Percentiles rank a stretch among this genome's conserved stretches.
Conservation (phyloP, 1,284 basidiomycete genomes). For the Papiliotrema flavescens region DNA sequence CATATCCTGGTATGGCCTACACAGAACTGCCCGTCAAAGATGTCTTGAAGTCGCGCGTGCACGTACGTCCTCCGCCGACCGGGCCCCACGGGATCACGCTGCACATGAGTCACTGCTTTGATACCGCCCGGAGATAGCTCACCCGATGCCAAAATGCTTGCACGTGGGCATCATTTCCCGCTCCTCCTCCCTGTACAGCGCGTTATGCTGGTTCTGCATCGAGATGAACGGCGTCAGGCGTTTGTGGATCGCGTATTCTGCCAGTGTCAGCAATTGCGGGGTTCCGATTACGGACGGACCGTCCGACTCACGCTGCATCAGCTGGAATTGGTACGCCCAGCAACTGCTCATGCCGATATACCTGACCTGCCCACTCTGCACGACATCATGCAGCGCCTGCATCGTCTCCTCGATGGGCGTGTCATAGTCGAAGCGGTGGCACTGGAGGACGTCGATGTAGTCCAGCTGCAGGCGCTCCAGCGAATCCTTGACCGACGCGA, state of each 20-base stretch:
- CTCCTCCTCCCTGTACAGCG: conserved; percentile 61
- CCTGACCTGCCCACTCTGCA: conserved; percentile 59
- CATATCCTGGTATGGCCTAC: conserved; percentile 22
- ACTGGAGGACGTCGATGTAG: conserved; percentile 60
- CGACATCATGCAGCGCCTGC: conserved; percentile 65
- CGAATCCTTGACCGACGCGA: conserved; percentile 66
- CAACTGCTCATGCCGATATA: conserved; percentile 61
- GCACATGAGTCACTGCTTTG: conserved; percentile 19
- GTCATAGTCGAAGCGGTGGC: conserved; percentile 61
- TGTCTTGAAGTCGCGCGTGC: not conserved
- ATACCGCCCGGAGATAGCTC: conserved; percentile 24
- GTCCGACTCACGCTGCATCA: conserved; percentile 32
- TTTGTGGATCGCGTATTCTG: conserved; percentile 49
- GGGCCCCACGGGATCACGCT: not conserved
- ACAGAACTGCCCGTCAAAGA: conserved; percentile 17
- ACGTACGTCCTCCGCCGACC: not conserved
- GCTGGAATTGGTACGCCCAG: conserved; percentile 46
- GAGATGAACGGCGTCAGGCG: conserved; percentile 62
- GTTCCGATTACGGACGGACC: too few relatives aligned
- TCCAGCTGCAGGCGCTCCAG: conserved; percentile 64
- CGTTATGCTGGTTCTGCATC: conserved; percentile 59
- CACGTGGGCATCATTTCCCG: conserved; percentile 61
- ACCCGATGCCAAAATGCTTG: conserved; percentile 38
- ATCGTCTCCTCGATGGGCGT: conserved; percentile 62
- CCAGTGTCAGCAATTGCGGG: not conserved